Base-by-base conservation (phyloP, 164 flowering plant species). In the Liquidambar formosana region DNA sequence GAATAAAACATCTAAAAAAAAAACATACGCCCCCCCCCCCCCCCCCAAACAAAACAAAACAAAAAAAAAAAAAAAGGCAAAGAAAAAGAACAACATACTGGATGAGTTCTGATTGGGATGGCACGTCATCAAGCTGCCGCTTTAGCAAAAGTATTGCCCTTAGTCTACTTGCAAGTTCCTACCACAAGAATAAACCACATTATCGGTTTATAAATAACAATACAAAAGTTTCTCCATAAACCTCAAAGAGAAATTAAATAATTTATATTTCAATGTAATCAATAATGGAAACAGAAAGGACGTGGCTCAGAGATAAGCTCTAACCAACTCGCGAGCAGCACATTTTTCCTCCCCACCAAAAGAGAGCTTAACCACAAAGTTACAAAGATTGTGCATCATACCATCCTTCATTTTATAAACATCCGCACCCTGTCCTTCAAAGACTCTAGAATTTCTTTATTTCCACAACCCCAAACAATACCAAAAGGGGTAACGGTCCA, bases 91-190 rank as follows among this genome's bases (percentile, higher is more conserved):
- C 38, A 43, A 73, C 90, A 70, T 88, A 93, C 97, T 93, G 97
- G 64, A 88, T 79, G 60, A 93, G 85, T 80, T 93, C 97, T 1
- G 85, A 73, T 65, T 80, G 91, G 18, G 81, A 70, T 71, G 97
- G 96, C 53, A 86, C 67, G 46, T 83, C 89, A 78, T 84, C 94
- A 78, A 85, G 77, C 75, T 69, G 83, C 62, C 85, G 75, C 82
- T 83, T 86, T n/a, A 88, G 65, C 22, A 69, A 68, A 54, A 88
- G 33, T 41, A 82, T 69, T 52, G 52, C 85, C 84, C 90, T 89
- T 15, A 85, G 66, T 60, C 74, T 86, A 63, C 72, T 64, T 4
- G 90, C 89, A 56, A 90, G 89, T 74, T 86, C 90, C 97, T 92
- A 69, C 19, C 11, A 23, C 44, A 66, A 53, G 44, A 65, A 46